phyloP scores from a whole-genome alignment of 106 monocot genomes.

The Allium sativum region DNA sequence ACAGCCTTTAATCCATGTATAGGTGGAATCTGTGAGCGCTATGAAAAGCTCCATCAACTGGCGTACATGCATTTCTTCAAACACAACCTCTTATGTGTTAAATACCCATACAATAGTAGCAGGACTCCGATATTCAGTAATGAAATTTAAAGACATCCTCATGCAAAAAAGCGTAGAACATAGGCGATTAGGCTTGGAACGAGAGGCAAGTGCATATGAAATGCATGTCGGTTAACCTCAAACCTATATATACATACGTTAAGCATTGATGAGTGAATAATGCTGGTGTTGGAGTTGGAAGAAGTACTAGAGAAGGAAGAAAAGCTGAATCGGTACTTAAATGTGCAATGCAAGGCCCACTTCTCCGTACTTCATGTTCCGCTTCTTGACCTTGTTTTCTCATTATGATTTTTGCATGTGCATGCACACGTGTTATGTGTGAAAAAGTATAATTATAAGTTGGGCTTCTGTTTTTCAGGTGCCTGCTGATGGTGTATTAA shows the following conservation, averaged over 20 bases:
- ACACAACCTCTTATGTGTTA: not conserved
- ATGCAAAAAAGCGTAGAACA: conserved; percentile 34
- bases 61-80: not conserved
- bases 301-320: conserved; percentile 46
- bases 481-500: conserved; percentile 82
- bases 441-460: conserved; percentile 13
- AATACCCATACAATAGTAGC: not conserved
- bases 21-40: not conserved
- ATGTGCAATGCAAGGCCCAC: conserved; percentile 32
- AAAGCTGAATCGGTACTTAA: conserved; percentile 38
- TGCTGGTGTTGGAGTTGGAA: conserved; percentile 48
- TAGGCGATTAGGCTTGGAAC: conserved; percentile 24
- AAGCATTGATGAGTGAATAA: not conserved
- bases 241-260: not conserved
- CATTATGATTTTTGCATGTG: no score
- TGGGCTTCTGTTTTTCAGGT: conserved; percentile 29
- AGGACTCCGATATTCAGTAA: conserved; percentile 3
- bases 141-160: conserved; percentile 57
- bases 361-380: conserved; percentile 31
- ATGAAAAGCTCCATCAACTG: not conserved
- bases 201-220: conserved; percentile 23
- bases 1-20: not conserved
- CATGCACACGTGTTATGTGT: no score
- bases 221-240: not conserved
- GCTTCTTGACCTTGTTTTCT: not conserved